Conservation (phyloP, 257 asterid genomes). For the Leonotis leonurus region DNA sequence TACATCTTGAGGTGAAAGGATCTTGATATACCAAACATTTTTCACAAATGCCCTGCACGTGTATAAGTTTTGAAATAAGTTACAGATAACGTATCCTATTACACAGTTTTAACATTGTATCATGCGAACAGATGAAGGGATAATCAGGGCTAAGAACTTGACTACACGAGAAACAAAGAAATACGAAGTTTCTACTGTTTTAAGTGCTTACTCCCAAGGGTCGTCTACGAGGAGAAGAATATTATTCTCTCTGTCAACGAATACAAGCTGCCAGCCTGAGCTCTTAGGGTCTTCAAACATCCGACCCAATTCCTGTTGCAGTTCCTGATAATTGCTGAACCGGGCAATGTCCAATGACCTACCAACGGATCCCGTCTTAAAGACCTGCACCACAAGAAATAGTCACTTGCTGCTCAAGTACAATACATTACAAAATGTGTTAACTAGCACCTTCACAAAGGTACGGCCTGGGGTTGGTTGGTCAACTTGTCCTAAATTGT, state of each 20-base stretch:
- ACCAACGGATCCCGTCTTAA: slow-evolving; percentile 79
- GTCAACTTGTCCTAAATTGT: slow-evolving; percentile 49
- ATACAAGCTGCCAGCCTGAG: slow-evolving; percentile 99
- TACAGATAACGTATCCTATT: no score
- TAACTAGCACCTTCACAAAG: slow-evolving; percentile 66
- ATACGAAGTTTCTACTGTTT: no score
- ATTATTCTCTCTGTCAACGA: slow-evolving; percentile 97
- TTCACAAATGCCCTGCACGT: slow-evolving; percentile 86
- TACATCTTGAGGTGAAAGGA: slow-evolving; percentile 87
- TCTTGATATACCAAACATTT: slow-evolving; percentile 92
- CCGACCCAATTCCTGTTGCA: slow-evolving; percentile 78
- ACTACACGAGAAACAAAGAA: no score
- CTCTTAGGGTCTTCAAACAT: slow-evolving; percentile 96
- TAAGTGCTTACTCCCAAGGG: slow-evolving; percentile 99
- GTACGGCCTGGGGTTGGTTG: slow-evolving; percentile 44
- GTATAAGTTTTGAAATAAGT: no score
- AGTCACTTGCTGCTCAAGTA: background rate
- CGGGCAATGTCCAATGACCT: slow-evolving; percentile 88
- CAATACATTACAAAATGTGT: background rate
- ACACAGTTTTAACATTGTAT: no score
- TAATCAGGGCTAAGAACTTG: background rate
- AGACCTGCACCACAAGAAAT: slow-evolving; percentile 43
- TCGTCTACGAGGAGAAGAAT: slow-evolving; percentile 98
- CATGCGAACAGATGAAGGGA: background rate
- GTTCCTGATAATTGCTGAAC: slow-evolving; percentile 92